Evolutionary conservation across 169 alveolate genomes (phyloP), one percentile per base, ranked within the genome.

Genomic region (Eimeria sp.): DNA sequence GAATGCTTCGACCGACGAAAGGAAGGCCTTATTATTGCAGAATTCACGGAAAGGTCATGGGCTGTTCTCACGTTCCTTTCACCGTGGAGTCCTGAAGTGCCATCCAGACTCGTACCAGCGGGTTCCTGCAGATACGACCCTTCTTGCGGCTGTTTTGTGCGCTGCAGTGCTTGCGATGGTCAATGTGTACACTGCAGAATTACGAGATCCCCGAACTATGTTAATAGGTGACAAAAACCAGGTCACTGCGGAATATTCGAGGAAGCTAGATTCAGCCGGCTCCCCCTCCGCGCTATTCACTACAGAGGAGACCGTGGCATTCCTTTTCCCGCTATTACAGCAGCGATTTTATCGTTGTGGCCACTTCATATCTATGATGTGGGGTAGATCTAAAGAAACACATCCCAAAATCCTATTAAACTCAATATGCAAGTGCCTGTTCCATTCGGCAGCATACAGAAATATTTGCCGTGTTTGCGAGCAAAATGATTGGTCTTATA

Each of bases 141-240:
- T n/a, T 30, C 82, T 4, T 87, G 78, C n/a, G 93, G 93, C 51
- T 87, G 93, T 51, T 87, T 87, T 45, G 67, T 87, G 65, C 93
- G 93, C 27, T 87, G 93, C 80, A 73, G 54, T 40, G 3, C 83
- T 73, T 73, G 83, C 34, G 57, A 73, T 40, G 57, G 51, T 27
- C 18, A 25, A 73, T 40, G 3, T 1, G 57, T 40, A 40, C 57
- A 18, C 3, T 40, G 54, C 51, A 40, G 40, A 73, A 16, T 14
- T 40, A 20, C 6, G 75, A 9, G 51, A 40, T 34, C 34, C 5
- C 27, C 27, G 18, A 11, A 40, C 51, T 20, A 40, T 27, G 18
- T 13, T 40, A 13, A 73, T 27, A 16, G 11, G 51, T 6, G 78
- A 30, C 78, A 11, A 3, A 10, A 30, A 20, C 30, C 13, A 18